Evolutionary conservation across 2,329 filamentous ascomycete genomes (phyloP), one percentile per base, ranked within the genome.

Genomic region (Penicillium sp.): DNA sequence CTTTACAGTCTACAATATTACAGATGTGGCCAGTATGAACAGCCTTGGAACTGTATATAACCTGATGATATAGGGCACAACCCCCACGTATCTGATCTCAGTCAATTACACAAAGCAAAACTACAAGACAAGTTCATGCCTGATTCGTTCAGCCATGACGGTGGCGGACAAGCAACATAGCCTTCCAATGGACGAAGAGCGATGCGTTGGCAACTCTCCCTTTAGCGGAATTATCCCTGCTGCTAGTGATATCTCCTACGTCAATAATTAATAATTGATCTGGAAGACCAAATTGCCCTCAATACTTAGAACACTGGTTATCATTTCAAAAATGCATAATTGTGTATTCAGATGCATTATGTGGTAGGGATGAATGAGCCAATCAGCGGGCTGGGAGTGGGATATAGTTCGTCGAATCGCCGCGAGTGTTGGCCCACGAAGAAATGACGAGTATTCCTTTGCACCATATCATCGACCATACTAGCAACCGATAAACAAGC

Each of bases 131-230:
- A 9, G 11, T 30, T 47, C 6, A 26, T 46, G 47, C 40, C 48
- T 47, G 47, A 56, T 24, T 40, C 21, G 20, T 40, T 46, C 43
- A 51, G 54, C 40, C 47, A 38, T 2, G 35, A 46, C 20, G 28
- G 33, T 40, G 30, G 35, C 21, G 7, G 26, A 7, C 7, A 40
- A 26, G 33, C 24, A 26, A 35, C 28, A 43, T 52, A 33, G 35
- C 49, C 33, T 26, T 23, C 11, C 2, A 21, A 26, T 11, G 16
- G 2, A 47, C n/a, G n/a, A n/a, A 28, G n/a, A 18, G 7, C 7
- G 46, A 57, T 57, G 56, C 56, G 56, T 35, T 57, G 56, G 56
- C 56, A 53, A 16, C 46, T 52, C 38, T 48, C 24, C 20, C 26
- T 21, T 54, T 47, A 54, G 43, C 28, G 16, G 30, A 2, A 9